A percentile compares a stretch with the other conserved stretches of the same genome.
These are phyloP conservation scores for Allium sativum DNA, from an alignment of 106 monocot species.

Conservation along the genomic window DNA sequence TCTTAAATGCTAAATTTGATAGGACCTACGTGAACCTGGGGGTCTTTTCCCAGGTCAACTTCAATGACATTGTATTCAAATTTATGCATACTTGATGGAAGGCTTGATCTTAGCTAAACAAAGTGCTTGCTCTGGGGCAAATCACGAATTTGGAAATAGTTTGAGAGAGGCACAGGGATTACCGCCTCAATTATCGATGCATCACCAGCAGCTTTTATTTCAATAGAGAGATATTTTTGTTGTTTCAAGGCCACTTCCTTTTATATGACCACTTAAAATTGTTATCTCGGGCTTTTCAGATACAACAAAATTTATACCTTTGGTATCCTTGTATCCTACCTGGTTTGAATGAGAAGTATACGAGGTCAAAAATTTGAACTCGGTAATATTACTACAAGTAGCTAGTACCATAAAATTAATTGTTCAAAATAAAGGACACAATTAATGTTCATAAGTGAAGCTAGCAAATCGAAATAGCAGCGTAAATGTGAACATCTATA, in stretches of 20 bases:
- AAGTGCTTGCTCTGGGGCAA: constrained; percentile 66
- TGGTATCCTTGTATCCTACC: constrained; percentile 73
- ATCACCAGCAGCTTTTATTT: constrained; percentile 57
- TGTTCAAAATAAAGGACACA: no score
- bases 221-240: constrained; percentile 70
- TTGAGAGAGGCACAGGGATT: constrained; percentile 64
- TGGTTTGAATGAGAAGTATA: no score
- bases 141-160: constrained; percentile 71
- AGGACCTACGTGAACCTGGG: constrained; percentile 76
- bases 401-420: no score
- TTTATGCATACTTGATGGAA: constrained; percentile 32
- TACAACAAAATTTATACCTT: constrained; percentile 65
- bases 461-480: no score
- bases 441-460: no score
- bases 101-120: constrained; percentile 54
- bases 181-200: constrained; percentile 50
- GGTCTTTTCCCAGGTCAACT: constrained; percentile 61
- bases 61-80: constrained; percentile 74
- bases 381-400: no score
- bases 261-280: constrained; percentile 78
- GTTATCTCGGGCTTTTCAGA: constrained; percentile 79
- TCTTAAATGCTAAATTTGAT: constrained; percentile 56
- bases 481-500: no score
- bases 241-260: constrained; percentile 58
- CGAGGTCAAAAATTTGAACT: no score